These are phyloP conservation scores for Avicennia marina DNA, from an alignment of 257 asterid genomes.

Conservation along the genomic window DNA sequence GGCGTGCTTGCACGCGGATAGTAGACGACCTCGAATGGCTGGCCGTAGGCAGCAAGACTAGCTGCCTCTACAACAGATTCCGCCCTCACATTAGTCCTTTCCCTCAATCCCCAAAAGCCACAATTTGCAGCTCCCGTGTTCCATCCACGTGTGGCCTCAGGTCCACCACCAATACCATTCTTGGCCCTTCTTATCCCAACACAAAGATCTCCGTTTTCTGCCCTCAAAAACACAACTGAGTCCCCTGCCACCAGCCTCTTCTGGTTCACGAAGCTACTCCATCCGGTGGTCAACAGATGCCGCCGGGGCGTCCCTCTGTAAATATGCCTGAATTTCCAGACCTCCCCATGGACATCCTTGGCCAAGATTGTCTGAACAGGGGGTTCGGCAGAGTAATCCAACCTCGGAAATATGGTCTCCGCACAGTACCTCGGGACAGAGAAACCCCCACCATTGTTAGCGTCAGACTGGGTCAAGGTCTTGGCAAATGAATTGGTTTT, in stretches of 20 bases:
- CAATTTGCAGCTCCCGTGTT: conserved; percentile 28
- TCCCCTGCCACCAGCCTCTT: conserved; percentile 94
- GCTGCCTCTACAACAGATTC: conserved; percentile 82
- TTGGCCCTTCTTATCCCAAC: conserved; percentile 85
- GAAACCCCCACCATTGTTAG: conserved; percentile 92
- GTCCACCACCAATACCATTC: conserved; percentile 66
- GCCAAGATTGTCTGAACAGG: conserved; percentile 85
- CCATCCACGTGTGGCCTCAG: conserved; percentile 63
- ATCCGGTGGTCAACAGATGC: conserved; percentile 89
- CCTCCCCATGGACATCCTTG: conserved; percentile 87
- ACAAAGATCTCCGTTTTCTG: conserved; percentile 79
- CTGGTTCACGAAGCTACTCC: conserved; percentile 93
- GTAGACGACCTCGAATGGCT: conserved; percentile 71
- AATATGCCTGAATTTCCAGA: conserved; percentile 90
- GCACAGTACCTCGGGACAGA: conserved; percentile 96
- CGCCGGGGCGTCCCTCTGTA: conserved; percentile 94
- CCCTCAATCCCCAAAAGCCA: conserved; percentile 28
- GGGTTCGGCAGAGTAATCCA: conserved; percentile 77
- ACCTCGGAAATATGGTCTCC: conserved; percentile 75
- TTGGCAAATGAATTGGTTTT: conserved; percentile 77
- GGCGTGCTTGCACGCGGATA: conserved; percentile 94
- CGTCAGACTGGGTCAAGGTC: conserved; percentile 87
- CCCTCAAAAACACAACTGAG: conserved; percentile 80
- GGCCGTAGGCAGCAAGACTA: conserved; percentile 59
- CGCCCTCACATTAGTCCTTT: conserved; percentile 48